Percentiles rank a stretch among this genome's conserved stretches.
phyloP scores from a whole-genome alignment of 2,329 filamentous ascomycete species.

The Pseudogymnoascus sp. region DNA sequence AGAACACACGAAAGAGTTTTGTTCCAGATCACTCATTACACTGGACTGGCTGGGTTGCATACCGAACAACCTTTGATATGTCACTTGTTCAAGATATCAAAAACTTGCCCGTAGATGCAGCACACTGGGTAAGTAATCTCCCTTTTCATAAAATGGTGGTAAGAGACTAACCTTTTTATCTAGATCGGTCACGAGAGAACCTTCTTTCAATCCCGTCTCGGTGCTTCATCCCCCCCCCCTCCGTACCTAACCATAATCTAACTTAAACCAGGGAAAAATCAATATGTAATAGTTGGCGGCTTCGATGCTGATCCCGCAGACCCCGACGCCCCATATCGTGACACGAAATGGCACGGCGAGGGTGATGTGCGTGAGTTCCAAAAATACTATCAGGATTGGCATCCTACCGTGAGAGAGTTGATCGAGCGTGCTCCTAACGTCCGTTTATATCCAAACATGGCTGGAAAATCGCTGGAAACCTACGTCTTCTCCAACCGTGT shows the following conservation, averaged over 20 bases:
- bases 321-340: constrained; percentile 17
- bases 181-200: constrained; percentile 23
- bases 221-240: too few relatives aligned
- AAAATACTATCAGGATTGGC: constrained; percentile 25
- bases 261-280: constrained; percentile 16
- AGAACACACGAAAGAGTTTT: constrained; percentile 23
- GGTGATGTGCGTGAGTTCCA: constrained; percentile 20
- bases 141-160: too few relatives aligned
- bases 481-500: constrained; percentile 28
- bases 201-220: constrained; percentile 28
- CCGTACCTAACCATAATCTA: too few relatives aligned
- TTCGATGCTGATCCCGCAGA: constrained; percentile 24
- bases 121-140: constrained; percentile 25
- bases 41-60: constrained; percentile 34
- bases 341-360: constrained; percentile 25
- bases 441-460: constrained; percentile 31
- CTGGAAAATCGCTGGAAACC: constrained; percentile 24
- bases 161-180: too few relatives aligned
- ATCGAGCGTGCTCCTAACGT: constrained; percentile 28
- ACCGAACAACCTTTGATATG: constrained; percentile 31
- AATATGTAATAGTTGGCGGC: constrained; percentile 29
- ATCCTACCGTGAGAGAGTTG: constrained; percentile 30
- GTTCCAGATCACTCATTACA: constrained; percentile 26
- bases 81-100: constrained; percentile 28
- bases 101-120: constrained; percentile 30